These are phyloP conservation scores for Lyophyllum shimeji DNA, from an alignment of 768 basidiomycete species.

Conservation along the genomic window DNA sequence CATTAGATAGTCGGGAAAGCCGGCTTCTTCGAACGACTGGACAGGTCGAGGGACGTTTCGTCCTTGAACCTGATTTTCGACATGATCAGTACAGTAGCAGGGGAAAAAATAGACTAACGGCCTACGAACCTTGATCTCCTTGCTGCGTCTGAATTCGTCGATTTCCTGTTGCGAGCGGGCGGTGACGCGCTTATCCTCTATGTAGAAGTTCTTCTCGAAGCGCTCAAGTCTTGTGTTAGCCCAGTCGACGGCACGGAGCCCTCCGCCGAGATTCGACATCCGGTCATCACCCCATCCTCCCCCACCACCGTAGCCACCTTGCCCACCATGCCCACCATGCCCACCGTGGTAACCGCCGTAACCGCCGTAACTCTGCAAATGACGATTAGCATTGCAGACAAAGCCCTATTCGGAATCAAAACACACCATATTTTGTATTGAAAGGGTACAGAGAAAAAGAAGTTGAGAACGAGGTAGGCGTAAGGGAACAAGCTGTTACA, in stretches of 20 bases:
- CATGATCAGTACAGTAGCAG: slow-evolving; percentile 1
- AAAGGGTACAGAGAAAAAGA: slow-evolving; percentile 15
- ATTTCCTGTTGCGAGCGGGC: slow-evolving; percentile 81
- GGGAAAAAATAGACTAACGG: neutral
- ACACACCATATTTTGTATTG: slow-evolving; percentile 28
- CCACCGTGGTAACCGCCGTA: slow-evolving; percentile 29
- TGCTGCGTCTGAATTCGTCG: slow-evolving; percentile 77
- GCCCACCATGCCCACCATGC: slow-evolving; percentile 38
- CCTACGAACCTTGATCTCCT: slow-evolving; percentile 80
- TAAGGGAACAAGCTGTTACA: slow-evolving; percentile 15
- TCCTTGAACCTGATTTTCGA: slow-evolving; percentile 71
- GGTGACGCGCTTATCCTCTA: slow-evolving; percentile 84
- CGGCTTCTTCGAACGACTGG: slow-evolving; percentile 89
- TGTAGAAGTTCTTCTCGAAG: slow-evolving; percentile 98
- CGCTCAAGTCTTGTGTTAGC: slow-evolving; percentile 63
- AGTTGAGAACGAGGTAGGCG: slow-evolving; percentile 19
- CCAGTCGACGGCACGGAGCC: slow-evolving; percentile 89
- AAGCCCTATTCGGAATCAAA: neutral
- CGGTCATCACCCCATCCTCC: slow-evolving; percentile 61
- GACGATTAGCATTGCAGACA: neutral
- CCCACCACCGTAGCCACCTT: slow-evolving; percentile 51
- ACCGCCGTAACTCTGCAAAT: slow-evolving; percentile 42
- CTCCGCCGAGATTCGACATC: slow-evolving; percentile 81
- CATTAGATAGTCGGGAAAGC: slow-evolving; percentile 97
- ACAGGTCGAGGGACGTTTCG: slow-evolving; percentile 87